Percentiles rank a stretch among this genome's conserved stretches.
Evolutionary conservation across 2,329 filamentous ascomycete species (phyloP).

Genomic region (Venturiaceae sp.): DNA sequence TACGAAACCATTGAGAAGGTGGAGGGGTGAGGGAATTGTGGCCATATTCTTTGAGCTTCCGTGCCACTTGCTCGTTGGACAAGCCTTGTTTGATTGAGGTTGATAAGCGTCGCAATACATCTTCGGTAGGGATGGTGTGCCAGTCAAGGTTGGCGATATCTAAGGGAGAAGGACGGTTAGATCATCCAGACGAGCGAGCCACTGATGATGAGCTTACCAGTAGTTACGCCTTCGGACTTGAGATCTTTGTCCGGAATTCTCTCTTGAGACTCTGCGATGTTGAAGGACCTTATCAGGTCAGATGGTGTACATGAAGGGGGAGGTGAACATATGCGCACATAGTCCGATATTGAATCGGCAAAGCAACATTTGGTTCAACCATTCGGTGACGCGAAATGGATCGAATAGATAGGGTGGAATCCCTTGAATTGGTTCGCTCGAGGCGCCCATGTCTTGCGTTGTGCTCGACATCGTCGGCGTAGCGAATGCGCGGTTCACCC

Average conservation of each 20-base stretch:
- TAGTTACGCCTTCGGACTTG: slow-evolving; percentile 18
- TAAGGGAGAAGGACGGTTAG: neutral
- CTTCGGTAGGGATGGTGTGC: slow-evolving; percentile 50
- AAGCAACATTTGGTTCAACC: slow-evolving; percentile 31
- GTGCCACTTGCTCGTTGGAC: slow-evolving; percentile 45
- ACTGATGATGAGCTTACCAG: neutral
- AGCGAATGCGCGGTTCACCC: slow-evolving; percentile 17
- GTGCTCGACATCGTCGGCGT: slow-evolving; percentile 24
- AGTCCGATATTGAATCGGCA: slow-evolving; percentile 34
- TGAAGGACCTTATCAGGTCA: slow-evolving; percentile 24
- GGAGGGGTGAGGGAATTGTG: slow-evolving; percentile 58
- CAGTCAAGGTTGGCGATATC: slow-evolving; percentile 50
- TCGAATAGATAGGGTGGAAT: slow-evolving; percentile 23
- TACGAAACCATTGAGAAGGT: slow-evolving; percentile 48
- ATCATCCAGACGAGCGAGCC: slow-evolving; percentile 9
- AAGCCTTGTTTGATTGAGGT: slow-evolving; percentile 50
- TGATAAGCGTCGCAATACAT: slow-evolving; percentile 50
- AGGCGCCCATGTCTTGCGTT: slow-evolving; percentile 3
- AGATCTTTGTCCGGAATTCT: slow-evolving; percentile 8
- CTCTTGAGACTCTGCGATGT: slow-evolving; percentile 25
- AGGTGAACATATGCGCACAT: slow-evolving; percentile 15
- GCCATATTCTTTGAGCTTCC: slow-evolving; percentile 50
- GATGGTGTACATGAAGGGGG: neutral
- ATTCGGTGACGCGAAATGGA: slow-evolving; percentile 24
- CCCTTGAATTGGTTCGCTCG: slow-evolving; percentile 12